phyloP scores from a whole-genome alignment of 2,329 filamentous ascomycete species.

The Colletotrichum echinochloae region DNA sequence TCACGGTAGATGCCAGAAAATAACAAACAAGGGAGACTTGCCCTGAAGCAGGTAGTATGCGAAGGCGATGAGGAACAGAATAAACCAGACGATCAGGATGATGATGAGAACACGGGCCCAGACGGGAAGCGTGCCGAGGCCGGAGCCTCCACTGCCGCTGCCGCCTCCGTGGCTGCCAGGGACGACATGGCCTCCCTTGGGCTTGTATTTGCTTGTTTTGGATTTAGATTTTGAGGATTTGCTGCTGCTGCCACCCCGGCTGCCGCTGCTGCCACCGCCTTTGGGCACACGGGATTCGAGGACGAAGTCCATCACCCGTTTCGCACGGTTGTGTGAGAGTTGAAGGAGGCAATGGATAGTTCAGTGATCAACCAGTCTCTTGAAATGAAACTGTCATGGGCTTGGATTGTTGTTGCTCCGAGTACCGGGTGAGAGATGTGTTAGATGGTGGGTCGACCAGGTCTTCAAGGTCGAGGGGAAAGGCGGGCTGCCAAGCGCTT shows the following conservation, averaged over 20 bases:
- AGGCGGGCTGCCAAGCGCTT: slow-evolving; percentile 8
- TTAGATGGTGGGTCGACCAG: background rate
- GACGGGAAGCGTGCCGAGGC: slow-evolving; percentile 27
- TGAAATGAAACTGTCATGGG: background rate
- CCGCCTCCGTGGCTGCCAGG: slow-evolving; percentile 7
- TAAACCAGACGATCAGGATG: slow-evolving; percentile 32
- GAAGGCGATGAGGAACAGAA: slow-evolving; percentile 30
- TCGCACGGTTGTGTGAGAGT: background rate
- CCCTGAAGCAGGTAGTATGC: slow-evolving; percentile 19
- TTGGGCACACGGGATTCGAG: slow-evolving; percentile 32
- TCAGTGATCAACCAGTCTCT: background rate
- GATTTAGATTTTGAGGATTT: slow-evolving; percentile 10
- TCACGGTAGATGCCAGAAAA: background rate
- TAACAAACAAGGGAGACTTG: background rate
- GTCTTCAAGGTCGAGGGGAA: background rate
- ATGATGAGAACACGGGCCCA: slow-evolving; percentile 41
- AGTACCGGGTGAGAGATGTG: background rate
- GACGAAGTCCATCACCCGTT: slow-evolving; percentile 25
- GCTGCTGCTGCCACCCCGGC: slow-evolving; percentile 8
- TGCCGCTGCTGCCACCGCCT: slow-evolving; percentile 30
- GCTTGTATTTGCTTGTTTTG: slow-evolving; percentile 28
- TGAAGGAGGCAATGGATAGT: background rate
- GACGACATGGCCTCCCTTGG: slow-evolving; percentile 22
- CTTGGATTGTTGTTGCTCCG: background rate
- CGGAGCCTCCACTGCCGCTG: slow-evolving; percentile 16